Evolutionary conservation across 2,329 filamentous ascomycete genomes (phyloP).

Genomic region (Colletotrichum costaricense): DNA sequence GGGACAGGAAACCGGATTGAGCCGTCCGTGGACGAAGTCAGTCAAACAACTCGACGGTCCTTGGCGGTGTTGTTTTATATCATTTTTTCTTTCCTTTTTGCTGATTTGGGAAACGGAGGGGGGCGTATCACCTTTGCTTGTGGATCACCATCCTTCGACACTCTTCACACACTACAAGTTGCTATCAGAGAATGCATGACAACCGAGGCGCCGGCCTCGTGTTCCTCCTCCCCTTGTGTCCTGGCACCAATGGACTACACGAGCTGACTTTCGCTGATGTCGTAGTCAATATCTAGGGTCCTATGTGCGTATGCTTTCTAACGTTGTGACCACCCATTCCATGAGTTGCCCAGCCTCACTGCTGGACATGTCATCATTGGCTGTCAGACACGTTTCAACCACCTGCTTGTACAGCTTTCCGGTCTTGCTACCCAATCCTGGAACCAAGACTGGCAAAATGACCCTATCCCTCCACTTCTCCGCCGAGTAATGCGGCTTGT

Average conservation of each 20-base stretch:
- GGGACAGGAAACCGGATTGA: constrained; percentile 33
- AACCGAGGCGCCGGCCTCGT: constrained; percentile 18
- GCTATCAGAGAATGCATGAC: constrained; percentile 36
- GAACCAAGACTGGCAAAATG: constrained; percentile 52
- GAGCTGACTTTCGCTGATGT: not conserved
- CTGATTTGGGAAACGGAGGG: constrained; percentile 23
- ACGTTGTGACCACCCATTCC: constrained; percentile 53
- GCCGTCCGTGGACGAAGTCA: constrained; percentile 22
- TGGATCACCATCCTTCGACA: constrained; percentile 36
- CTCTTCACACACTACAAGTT: constrained; percentile 31
- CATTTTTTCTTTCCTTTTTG: constrained; percentile 23
- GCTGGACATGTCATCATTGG: constrained; percentile 49
- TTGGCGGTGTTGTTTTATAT: constrained; percentile 27
- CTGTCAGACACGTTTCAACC: constrained; percentile 52
- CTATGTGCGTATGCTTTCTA: constrained; percentile 51
- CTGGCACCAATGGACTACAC: not conserved
- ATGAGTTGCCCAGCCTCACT: constrained; percentile 53
- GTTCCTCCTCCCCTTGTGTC: not conserved
- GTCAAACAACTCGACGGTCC: not conserved
- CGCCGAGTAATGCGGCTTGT: constrained; percentile 54
- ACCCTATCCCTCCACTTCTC: constrained; percentile 56
- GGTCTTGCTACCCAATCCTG: constrained; percentile 53
- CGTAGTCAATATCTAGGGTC: not conserved
- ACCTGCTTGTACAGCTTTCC: constrained; percentile 53
- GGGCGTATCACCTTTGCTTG: constrained; percentile 35